These are phyloP conservation scores for Mycosarcoma maydis DNA, from an alignment of 1,284 basidiomycete genomes.

Conservation along the genomic window DNA sequence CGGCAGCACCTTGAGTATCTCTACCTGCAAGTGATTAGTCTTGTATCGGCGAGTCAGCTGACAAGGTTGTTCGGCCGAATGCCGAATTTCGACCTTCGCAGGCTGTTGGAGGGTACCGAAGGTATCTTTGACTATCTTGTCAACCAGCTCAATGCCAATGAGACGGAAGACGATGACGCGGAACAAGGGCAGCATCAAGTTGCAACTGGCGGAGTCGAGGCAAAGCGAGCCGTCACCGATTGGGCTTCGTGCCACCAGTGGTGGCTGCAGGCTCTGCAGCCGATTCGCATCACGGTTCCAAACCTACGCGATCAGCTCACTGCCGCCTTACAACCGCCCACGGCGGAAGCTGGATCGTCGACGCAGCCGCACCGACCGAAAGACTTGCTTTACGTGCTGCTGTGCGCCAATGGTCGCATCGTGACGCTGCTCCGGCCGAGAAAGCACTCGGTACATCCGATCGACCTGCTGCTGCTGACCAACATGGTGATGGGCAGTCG, in stretches of 20 bases:
- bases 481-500: conserved; percentile 72
- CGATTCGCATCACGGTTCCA: conserved; percentile 76
- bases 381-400: conserved; percentile 85
- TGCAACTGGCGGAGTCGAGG: background rate
- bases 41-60: conserved; percentile 86
- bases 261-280: conserved; percentile 76
- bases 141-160: conserved; percentile 43
- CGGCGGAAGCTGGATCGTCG: conserved; percentile 11
- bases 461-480: conserved; percentile 67
- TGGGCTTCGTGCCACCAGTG: conserved; percentile 73
- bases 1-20: conserved; percentile 92
- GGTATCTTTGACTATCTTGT: conserved; percentile 52
- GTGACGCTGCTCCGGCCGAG: conserved; percentile 87
- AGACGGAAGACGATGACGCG: conserved; percentile 10
- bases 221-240: conserved; percentile 11
- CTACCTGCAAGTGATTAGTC: conserved; percentile 88
- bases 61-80: conserved; percentile 84
- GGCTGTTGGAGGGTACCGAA: conserved; percentile 79
- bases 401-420: conserved; percentile 81
- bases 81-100: conserved; percentile 88
- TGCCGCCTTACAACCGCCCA: conserved; percentile 41
- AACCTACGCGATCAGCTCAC: conserved; percentile 71
- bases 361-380: conserved; percentile 71
- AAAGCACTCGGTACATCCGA: conserved; percentile 92
- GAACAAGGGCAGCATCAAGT: background rate